phyloP scores from a whole-genome alignment of 208 protist species.

The Histomonas meleagridis region DNA sequence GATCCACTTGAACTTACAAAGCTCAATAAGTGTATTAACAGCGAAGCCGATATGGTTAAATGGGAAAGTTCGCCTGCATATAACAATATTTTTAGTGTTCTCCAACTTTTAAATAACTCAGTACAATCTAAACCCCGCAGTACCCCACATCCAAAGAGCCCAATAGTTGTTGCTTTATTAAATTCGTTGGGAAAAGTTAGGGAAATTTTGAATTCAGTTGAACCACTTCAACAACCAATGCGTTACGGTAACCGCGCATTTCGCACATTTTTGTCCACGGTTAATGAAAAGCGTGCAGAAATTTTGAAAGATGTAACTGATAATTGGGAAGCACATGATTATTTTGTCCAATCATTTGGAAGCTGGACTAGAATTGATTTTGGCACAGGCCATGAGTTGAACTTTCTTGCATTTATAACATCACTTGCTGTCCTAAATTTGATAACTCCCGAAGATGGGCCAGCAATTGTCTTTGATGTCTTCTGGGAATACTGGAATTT shows the following conservation, averaged over 20 bases:
- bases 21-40: not conserved
- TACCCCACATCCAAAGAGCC: not conserved
- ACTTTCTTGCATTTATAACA: conserved; percentile 78
- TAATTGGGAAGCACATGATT: conserved; percentile 64
- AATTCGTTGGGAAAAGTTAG: not conserved
- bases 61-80: not conserved
- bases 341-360: conserved; percentile 77
- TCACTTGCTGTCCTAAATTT: conserved; percentile 62
- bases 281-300: not conserved
- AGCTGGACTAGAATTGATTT: conserved; percentile 89
- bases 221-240: conserved; percentile 40
- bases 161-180: not conserved
- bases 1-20: not conserved
- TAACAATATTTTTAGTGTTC: not conserved
- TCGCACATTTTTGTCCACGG: conserved; percentile 32
- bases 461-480: conserved; percentile 38
- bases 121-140: conserved; percentile 28
- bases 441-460: conserved; percentile 37
- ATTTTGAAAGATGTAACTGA: not conserved
- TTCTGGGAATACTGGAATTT: conserved; percentile 51
- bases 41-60: not conserved
- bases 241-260: conserved; percentile 51
- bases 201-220: conserved; percentile 40
- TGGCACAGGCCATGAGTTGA: conserved; percentile 89
- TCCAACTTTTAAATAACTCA: not conserved